Base-by-base conservation (phyloP, 1,284 basidiomycete species). In the Spongiforma sp. region DNA sequence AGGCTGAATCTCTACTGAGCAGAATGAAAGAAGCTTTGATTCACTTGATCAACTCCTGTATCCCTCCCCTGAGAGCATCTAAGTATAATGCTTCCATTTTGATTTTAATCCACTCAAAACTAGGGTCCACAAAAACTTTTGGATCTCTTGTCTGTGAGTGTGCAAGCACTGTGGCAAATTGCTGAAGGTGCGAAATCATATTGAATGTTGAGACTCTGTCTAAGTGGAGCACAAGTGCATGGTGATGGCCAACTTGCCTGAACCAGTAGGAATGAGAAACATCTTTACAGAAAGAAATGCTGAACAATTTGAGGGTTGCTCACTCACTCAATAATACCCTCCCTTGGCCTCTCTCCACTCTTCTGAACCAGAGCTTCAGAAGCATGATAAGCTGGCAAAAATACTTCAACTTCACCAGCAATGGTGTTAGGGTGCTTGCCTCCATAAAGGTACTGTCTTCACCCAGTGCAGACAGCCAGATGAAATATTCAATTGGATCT, bases 391-490 rank as follows among this genome's bases (percentile, higher is more conserved):
- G 21, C 0, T 28, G 32, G 15, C 59, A 67, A 46, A 67, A 67
- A 5, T 67, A 67, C 4, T 68, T 65, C 5, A 67, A n/a, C 10
- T 67, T 67, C 0, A 60, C 66, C 6, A 67, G 14, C 5, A 60
- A 1, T 0, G 60, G 67, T 0, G 58, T 67, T 4, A 67, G 52
- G 10, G 34, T 19, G 0, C 28, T 15, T 0, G 59, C 62, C 8
- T 68, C n/a, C 5, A 67, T 65, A 46, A 67, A 67, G 0, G 28
- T 26, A 15, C 67, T 52, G 14, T 62, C 60, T 0, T 55, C 6
- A 1, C 24, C n/a, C 0, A 67, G 24, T 0, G 66, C 62, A 60
- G 52, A 53, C 8, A 67, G 26, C 67, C 66, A 68, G 15, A 68
- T 58, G n/a, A 59, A 65, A 1, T 30, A 19, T 5, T 34, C 46